Base-by-base conservation (phyloP, 768 basidiomycete genomes). In the Obba rivulosa region DNA sequence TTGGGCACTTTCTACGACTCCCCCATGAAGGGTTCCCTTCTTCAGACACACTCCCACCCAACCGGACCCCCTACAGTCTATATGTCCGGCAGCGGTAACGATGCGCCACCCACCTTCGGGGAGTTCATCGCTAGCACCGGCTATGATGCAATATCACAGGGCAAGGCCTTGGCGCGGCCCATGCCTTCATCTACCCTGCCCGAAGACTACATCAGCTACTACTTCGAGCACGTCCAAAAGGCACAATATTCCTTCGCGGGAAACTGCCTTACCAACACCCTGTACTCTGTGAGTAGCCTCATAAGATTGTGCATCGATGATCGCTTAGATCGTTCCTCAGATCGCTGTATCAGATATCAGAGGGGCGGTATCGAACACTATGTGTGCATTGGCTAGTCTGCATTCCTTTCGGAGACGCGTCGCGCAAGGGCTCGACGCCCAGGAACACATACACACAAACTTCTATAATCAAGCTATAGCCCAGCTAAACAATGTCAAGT, bases 351-450 rank as follows among this genome's bases (percentile, higher is more conserved):
- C 79, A 58, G 77, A 87, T 45, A 84, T 85, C 18, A 76, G 75
- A 46, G 87, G 88, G 38, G 77, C 85, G 2, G 77, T 88, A 37
- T 78, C 84, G 4, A 78, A 80, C 62, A 81, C 87, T 4, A 74
- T 88, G 34, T 86, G 82, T 63, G 86, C 88, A n/a, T 72, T 90
- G 41, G 79, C 85, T 36, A 79, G 78, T 57, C 72, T 88, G 35
- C 86, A 90, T 62, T 76, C 76, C 57, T 79, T 76, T 51, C 77
- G 28, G 28, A 31, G 28, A 31, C 80, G 79, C 31, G 72, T 81
- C 23, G 74, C 79, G 22, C 77, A 79, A 52, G 83, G 83, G n/a
- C 79, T 41, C 78, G 85, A 59, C 67, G 75, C 41, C 72, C 75
- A 25, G 73, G 56, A 57, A 25, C 63, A 70, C 46, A 31, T 31